Evolutionary conservation across 2,329 filamentous ascomycete genomes (phyloP), one percentile per base, ranked within the genome.

Genomic region (Bipolaris sorokiniana): DNA sequence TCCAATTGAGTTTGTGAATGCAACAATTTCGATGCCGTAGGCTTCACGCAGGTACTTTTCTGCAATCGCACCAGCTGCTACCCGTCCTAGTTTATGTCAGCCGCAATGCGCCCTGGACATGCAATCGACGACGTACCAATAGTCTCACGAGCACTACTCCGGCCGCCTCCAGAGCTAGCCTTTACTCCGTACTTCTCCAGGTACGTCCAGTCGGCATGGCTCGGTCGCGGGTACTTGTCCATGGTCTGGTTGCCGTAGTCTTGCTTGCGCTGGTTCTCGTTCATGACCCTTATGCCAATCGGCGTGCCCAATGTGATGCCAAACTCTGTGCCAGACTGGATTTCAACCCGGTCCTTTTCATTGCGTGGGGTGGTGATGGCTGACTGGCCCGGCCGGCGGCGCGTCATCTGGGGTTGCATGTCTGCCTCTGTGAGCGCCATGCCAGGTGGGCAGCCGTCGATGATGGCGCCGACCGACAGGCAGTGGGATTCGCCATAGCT

Each of bases 121-220:
- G 10, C 15, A 45, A 7, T 11, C 26, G 13, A 56, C 28, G 37
- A 54, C 70, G 52, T 73, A 85, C 90, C 92, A 73, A 98, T 97
- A 10, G 94, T 98, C 83, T 98, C 94, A 64, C 94, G 84, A n/a
- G 95, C 95, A 75, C 89, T 93, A 75, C 90, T 93, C 61, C 95
- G 86, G 51, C 95, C 94, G 67, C 95, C 94, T 56, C 95, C 94
- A 60, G 88, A 92, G 75, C 87, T 91, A 36, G 95, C 92, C 82
- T 96, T 96, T 67, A 96, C 88, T 55, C 94, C 94, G 77, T 99
- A 99, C 81, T 98, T 98, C 78, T 97, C 91, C 59, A 97, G 84
- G 80, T 98, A 98, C 59, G 95, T 98, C 86, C 90, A 97, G 79
- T 98, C 94, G 58, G 95, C 94, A 79, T 98, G 95, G 75, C 88